Evolutionary conservation across 768 basidiomycete genomes (phyloP), one percentile per base, ranked within the genome.

Genomic region (Hypholoma fasciculare): DNA sequence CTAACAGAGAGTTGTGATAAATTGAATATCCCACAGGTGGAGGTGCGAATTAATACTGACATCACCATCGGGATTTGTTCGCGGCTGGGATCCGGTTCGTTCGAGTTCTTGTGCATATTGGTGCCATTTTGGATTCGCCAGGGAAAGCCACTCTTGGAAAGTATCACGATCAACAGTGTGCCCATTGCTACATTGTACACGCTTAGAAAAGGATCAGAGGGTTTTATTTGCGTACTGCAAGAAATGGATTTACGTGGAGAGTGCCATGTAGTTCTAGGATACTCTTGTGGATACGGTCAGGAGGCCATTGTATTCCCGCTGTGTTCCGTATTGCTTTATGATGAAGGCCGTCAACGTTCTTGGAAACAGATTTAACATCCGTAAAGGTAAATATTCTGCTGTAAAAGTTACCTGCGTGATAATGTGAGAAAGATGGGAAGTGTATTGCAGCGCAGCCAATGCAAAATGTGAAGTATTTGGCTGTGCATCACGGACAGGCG

Each of bases 271-370:
- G 81, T 69, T 96, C 93, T 20, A 97, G 76, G 44, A 94, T 86
- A 23, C 64, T 73, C 69, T 62, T 70, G 52, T 61, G 73, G 49
- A 70, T 67, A n/a, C 66, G 67, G 69, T 73, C 60, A 67, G 72
- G 73, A 71, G 75, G 59, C 81, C 78, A 67, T 40, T 63, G 47
- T 34, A 56, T 36, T 19, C 61, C 54, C 7, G 71, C 67, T 19
- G 71, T 61, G 49, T 67, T 63, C 74, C 72, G 56, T 17, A 90
- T 72, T 7, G 93, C 91, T 72, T 92, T 93, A 52, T 87, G 87
- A 67, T 98, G 96, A 6, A 98, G 82, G 2, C 94, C 95, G 66
- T 98, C 96, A n/a, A 98, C 96, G 63, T 92, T 92, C 79, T 89
- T 48, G 14, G 16, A 50, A 9, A 46, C 13, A 23, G 47, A 52